Evolutionary conservation across 1,284 basidiomycete genomes (phyloP).

Genomic region (Peniophora sp.): DNA sequence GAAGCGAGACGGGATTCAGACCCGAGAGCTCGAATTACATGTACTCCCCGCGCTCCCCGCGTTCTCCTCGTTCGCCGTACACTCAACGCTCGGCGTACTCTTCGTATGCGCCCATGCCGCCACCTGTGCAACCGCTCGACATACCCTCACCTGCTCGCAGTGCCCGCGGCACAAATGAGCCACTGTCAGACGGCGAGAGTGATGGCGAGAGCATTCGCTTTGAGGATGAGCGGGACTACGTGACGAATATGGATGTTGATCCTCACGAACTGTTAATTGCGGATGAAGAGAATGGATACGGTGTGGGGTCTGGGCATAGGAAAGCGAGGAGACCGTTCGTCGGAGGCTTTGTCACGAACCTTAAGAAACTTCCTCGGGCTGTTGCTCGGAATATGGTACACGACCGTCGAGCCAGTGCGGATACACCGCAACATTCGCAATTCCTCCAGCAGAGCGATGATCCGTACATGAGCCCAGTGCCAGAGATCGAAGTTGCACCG

Average conservation of each 20-base stretch:
- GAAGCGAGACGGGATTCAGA: not conserved
- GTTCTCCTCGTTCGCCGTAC: no score
- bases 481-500: constrained; percentile 11
- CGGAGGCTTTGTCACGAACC: constrained; percentile 22
- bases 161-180: not conserved
- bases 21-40: not conserved
- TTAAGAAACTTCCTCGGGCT: constrained; percentile 19
- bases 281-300: not conserved
- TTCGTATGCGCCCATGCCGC: not conserved
- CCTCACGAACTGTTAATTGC: not conserved
- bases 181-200: not conserved
- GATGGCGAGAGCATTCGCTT: not conserved
- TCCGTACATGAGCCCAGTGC: not conserved
- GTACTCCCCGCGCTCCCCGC: not conserved
- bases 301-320: not conserved
- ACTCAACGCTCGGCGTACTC: no score
- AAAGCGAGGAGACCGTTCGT: constrained; percentile 17
- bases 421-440: not conserved
- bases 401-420: constrained; percentile 7
- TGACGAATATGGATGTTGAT: not conserved
- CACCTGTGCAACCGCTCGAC: not conserved
- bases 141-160: not conserved
- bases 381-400: constrained; percentile 14
- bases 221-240: not conserved
- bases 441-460: not conserved